phyloP scores from a whole-genome alignment of 2,329 filamentous ascomycete genomes.

The Aspergillus floridensis region DNA sequence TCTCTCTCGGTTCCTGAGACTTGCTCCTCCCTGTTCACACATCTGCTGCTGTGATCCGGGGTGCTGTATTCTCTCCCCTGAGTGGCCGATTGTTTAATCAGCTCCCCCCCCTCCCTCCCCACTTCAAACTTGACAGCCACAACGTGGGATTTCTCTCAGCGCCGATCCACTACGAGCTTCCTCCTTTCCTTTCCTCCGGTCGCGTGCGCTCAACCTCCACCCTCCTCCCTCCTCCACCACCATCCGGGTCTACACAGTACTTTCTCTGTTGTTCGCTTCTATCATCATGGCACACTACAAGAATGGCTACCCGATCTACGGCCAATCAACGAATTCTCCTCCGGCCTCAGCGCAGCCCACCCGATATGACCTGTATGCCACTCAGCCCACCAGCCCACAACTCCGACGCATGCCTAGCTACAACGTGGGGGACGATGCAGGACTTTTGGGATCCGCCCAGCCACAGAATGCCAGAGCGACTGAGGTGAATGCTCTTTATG shows the following conservation, averaged over 20 bases:
- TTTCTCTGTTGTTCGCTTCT: slow-evolving; percentile 5
- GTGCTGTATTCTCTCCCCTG: neutral
- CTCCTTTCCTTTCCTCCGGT: neutral
- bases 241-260: neutral
- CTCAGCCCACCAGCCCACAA: slow-evolving; percentile 42
- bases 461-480: slow-evolving; percentile 31
- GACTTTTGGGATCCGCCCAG: slow-evolving; percentile 45
- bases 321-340: slow-evolving; percentile 31
- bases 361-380: slow-evolving; percentile 43
- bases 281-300: slow-evolving; percentile 56
- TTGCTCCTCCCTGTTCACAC: neutral
- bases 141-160: slow-evolving; percentile 1
- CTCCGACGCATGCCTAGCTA: slow-evolving; percentile 66
- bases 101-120: neutral
- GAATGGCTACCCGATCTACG: slow-evolving; percentile 50
- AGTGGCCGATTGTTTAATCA: neutral
- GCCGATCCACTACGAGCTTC: neutral
- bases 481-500: slow-evolving; percentile 35
- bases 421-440: slow-evolving; percentile 70
- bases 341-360: slow-evolving; percentile 27
- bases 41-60: neutral
- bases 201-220: neutral
- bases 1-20: neutral
- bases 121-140: neutral
- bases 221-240: neutral